Evolutionary conservation across 805 yeast genomes (phyloP).

Genomic region (Candida quercuum): DNA sequence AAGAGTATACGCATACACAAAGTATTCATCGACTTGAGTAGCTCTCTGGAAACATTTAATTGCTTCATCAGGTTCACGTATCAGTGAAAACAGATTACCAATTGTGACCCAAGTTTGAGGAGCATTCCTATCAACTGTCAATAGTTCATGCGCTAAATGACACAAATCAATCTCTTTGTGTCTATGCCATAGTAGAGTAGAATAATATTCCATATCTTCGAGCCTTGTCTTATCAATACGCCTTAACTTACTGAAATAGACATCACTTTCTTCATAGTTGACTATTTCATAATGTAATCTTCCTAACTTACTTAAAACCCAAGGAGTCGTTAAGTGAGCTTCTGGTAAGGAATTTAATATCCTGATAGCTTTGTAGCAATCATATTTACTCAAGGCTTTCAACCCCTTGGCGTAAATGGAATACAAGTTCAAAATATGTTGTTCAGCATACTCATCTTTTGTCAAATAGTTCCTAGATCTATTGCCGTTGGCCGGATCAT

Average conservation of each 20-base stretch:
- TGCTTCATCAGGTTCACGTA: constrained; percentile 84
- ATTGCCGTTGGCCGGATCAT: constrained; percentile 5
- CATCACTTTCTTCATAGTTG: constrained; percentile 72
- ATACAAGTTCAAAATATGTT: constrained; percentile 42
- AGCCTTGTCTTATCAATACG: constrained; percentile 69
- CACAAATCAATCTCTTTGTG: constrained; percentile 76
- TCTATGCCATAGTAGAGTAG: constrained; percentile 90
- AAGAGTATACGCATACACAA: constrained; percentile 85
- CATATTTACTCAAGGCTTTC: constrained; percentile 57
- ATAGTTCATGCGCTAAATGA: constrained; percentile 75
- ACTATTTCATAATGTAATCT: constrained; percentile 82
- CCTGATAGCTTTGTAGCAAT: constrained; percentile 76
- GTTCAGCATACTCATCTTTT: constrained; percentile 29
- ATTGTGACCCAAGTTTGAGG: constrained; percentile 90
- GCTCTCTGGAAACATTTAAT: constrained; percentile 83
- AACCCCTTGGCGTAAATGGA: constrained; percentile 53
- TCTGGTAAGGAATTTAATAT: constrained; percentile 60
- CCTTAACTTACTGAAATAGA: constrained; percentile 57
- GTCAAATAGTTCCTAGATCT: constrained; percentile 12
- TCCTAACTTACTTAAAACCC: constrained; percentile 80
- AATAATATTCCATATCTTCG: constrained; percentile 86
- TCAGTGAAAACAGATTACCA: constrained; percentile 83
- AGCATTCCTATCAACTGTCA: constrained; percentile 55
- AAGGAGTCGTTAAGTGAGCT: constrained; percentile 64
- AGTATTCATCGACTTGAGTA: constrained; percentile 55